Evolutionary conservation across 139 green algal species (phyloP), one percentile per base, ranked within the genome.

Genomic region (Trebouxia sp.): DNA sequence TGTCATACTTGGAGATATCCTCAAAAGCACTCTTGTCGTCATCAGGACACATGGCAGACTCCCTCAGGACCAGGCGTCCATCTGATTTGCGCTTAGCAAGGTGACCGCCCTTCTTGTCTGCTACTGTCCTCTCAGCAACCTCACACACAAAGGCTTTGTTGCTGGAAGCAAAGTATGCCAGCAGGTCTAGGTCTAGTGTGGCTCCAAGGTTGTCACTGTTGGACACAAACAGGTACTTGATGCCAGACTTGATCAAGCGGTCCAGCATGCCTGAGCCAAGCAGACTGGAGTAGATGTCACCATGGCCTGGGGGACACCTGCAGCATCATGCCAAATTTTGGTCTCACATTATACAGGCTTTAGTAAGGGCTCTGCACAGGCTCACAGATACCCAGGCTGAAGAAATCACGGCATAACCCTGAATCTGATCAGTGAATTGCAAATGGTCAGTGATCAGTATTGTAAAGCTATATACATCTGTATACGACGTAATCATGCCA

Each of bases 51-150:
- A 95, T 94, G 5, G 94, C 94, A 58, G 83, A 92, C 89, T 98
- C 94, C 3, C 94, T 88, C 87, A 97, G 88, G 81, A 97, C 90
- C 10, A 97, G 51, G n/a, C 87, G 82, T 3, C 90, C 91, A 55
- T 94, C 90, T 2, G 76, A 76, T 81, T 92, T 94, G 78, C 93
- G 89, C 28, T 80, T 79, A 1, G 85, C 86, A 81, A 98, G 84
- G 86, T 98, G 94, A 0, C 94, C 94, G 26, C 94, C 94, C 90
- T 98, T 98, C 88, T 98, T 98, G 91, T 98, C 94, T 5, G 90
- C 88, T 24, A 84, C 86, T n/a, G 92, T 95, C 79, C 94, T 90
- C 88, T 96, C 89, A 48, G 88, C 93, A 45, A 97, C 92, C 91
- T 98, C 94, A 93, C 97, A 97, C 20, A 97, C 50, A 86, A 98